Conservation (phyloP, 2,329 filamentous ascomycete species). For the Epichloe sp. region DNA sequence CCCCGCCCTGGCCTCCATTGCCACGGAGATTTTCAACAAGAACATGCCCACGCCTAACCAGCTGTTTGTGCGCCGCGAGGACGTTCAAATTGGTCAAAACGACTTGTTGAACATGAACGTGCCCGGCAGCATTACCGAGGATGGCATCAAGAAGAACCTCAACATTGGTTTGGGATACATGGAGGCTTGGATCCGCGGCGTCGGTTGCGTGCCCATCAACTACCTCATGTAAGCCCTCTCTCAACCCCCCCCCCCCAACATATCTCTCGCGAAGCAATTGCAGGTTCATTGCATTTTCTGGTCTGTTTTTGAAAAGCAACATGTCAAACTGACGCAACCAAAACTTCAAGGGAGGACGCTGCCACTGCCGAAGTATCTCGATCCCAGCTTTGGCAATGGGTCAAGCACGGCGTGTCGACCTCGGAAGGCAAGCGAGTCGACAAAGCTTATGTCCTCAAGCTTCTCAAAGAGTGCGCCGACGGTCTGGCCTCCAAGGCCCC, state of each 20-base stretch:
- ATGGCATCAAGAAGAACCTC: constrained; percentile 92
- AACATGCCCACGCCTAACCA: constrained; percentile 99
- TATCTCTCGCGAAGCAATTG: neutral
- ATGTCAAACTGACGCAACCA: neutral
- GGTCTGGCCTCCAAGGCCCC: constrained; percentile 60
- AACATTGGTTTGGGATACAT: constrained; percentile 96
- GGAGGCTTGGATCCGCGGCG: constrained; percentile 92
- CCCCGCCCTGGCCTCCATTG: constrained; percentile 78
- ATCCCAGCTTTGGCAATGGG: constrained; percentile 95
- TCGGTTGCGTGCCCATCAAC: constrained; percentile 96
- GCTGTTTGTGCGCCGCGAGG: constrained; percentile 79
- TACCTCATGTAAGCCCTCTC: constrained; percentile 61
- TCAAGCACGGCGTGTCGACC: constrained; percentile 57
- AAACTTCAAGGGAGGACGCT: constrained; percentile 62
- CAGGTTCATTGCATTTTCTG: neutral
- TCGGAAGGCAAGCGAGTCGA: constrained; percentile 85
- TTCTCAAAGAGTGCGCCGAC: constrained; percentile 77
- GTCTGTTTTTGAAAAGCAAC: neutral
- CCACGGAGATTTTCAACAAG: constrained; percentile 89
- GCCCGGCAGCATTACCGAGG: constrained; percentile 81
- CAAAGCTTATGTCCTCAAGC: constrained; percentile 76
- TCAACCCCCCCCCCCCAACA: no score
- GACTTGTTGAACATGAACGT: constrained; percentile 98
- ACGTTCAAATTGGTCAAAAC: constrained; percentile 72
- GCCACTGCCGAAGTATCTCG: constrained; percentile 93